Evolutionary conservation across 2,329 filamentous ascomycete genomes (phyloP), one percentile per base, ranked within the genome.

Genomic region (Alternaria sp.): DNA sequence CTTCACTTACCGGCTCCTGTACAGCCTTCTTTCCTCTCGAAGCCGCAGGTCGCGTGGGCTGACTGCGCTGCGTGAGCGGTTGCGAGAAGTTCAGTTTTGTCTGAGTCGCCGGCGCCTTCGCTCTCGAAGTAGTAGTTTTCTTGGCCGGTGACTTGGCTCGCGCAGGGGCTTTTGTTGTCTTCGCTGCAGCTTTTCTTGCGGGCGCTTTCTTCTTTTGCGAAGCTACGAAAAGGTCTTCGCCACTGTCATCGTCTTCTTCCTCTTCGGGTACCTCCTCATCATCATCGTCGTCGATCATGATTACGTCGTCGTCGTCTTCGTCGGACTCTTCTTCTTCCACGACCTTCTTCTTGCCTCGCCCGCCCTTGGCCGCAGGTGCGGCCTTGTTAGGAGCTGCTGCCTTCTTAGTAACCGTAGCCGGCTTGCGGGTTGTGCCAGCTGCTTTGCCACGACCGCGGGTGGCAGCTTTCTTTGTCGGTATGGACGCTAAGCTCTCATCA

Each of bases 371-470:
- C 62, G 78, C 76, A 23, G 77, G 69, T n/a, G 75, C 66, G 13
- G 75, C 66, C 44, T 79, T 76, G 69, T 79, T 82, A 1, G 62
- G 23, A 23, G 71, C 51, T 71, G 72, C 65, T 15, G 74, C 66
- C 45, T 79, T 77, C 69, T 79, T 82, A 2, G 61, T 26, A 28
- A 68, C 51, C 69, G 71, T 65, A 54, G 71, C 61, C 8, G 69
- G 62, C 67, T 69, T 70, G 21, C 71, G 73, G 51, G 78, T 81
- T 44, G 79, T 78, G 51, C 63, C 70, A 25, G 83, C 76, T 56
- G 83, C 77, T 26, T 83, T 81, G 57, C 74, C 79, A 57, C 86
- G 81, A 23, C 85, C 85, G 60, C 83, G 81, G 19, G 80, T 77
- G 26, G 82, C 76, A 21, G 79, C 79, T 60, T 80, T 77, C 54